Evolutionary conservation across 1,284 basidiomycete genomes (phyloP), one percentile per base, ranked within the genome.

Genomic region (Papiliotrema laurentii): DNA sequence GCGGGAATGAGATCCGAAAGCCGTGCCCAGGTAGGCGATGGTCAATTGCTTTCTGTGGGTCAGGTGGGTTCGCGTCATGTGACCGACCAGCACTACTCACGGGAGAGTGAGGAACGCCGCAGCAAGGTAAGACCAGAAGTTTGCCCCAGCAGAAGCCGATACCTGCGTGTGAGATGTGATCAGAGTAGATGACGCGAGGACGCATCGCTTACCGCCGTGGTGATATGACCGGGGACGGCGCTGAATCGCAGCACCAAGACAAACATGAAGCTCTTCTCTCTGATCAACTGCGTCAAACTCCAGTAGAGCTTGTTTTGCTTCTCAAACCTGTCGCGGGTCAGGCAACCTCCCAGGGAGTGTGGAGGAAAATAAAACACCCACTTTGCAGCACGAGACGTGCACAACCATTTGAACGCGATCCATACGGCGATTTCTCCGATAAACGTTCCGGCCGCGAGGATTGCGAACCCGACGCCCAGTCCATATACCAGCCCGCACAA

Each of bases 191-290:
- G 6, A 43, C 43, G 36, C n/a, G 50, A 31, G 30, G 30, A 31
- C 16, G 16, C 9, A 31, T 7, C 6, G 34, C 34, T 36, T 18
- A 36, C 63, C 38, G 69, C 69, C 2, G 69, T 72, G 19, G 61
- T 61, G 41, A 72, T 68, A 52, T 72, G 69, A 2, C 69, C 69
- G 2, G 69, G 69, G 1, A 72, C 61, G 14, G 69, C 69, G 24
- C 60, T 64, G 58, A 72, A 72, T 26, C 69, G 61, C 5, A 72
- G 56, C 26, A 72, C 55, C 9, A 72, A 54, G 16, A 69, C 64
- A 43, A 72, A 72, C 50, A 60, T 64, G 53, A 72, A 72, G 33
- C 63, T 68, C 62, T 72, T 72, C 44, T 69, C 64, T 31, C 69
- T 49, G 42, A 72, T 72, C 16, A 68, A 45, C 47, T 69, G 66